phyloP scores from a whole-genome alignment of 371 early-diverging fungal species.

The Mortierella sp. region DNA sequence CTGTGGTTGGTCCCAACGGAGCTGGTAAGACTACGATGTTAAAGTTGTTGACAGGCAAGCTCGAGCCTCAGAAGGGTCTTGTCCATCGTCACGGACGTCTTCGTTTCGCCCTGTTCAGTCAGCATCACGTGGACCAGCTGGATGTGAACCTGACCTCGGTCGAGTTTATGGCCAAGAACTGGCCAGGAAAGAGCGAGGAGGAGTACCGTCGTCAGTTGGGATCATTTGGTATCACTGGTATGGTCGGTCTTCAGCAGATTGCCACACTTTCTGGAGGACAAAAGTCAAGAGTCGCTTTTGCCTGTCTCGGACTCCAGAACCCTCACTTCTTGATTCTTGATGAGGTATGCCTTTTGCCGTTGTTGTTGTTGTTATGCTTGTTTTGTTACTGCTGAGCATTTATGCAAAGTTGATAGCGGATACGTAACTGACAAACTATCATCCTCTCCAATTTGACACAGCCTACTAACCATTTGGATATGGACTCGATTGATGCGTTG shows the following conservation, averaged over 20 bases:
- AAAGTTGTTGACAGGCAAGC: conserved; percentile 90
- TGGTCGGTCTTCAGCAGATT: conserved; percentile 94
- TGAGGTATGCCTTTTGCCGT: conserved; percentile 73
- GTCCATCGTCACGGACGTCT: conserved; percentile 95
- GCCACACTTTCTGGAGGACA: conserved; percentile 98
- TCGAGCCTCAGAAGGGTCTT: conserved; percentile 82
- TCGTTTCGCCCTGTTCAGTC: conserved; percentile 96
- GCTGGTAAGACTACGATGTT: conserved; percentile 85
- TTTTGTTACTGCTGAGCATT: too few relatives aligned
- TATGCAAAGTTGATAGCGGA: background rate
- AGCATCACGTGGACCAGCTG: conserved; percentile 98
- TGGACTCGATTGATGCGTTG: conserved; percentile 97
- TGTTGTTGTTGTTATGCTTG: background rate
- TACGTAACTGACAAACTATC: background rate
- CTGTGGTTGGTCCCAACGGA: conserved; percentile 92
- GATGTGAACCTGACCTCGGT: conserved; percentile 88
- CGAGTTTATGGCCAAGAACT: conserved; percentile 88
- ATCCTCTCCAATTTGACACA: conserved; percentile 25
- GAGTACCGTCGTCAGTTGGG: conserved; percentile 96
- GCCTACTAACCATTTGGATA: conserved; percentile 94
- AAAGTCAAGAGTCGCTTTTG: conserved; percentile 97
- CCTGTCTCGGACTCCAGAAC: conserved; percentile 90
- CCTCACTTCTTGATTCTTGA: conserved; percentile 98
- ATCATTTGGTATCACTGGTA: conserved; percentile 96
- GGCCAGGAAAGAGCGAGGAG: conserved; percentile 94